A percentile compares a stretch with the other conserved stretches of the same genome.
Conservation (phyloP, 305 asterid genomes). For the Ajuga reptans region DNA sequence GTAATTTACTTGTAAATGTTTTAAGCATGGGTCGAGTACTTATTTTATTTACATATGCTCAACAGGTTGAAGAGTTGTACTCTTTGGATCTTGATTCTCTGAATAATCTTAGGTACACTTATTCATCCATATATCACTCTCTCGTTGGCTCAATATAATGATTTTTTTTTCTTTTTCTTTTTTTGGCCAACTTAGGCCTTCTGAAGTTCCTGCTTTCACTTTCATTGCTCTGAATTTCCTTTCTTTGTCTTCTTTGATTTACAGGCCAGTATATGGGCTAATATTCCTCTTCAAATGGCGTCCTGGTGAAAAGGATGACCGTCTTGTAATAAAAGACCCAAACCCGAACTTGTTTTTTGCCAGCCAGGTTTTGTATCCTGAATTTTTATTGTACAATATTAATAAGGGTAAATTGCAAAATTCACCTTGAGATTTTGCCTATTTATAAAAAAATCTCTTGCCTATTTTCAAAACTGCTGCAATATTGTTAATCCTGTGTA, state of each 20-base stretch:
- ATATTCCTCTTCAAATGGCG: constrained; percentile 98
- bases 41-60: constrained; percentile 23
- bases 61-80: constrained; percentile 94
- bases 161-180: neutral
- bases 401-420: neutral
- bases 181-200: neutral
- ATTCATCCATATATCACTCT: neutral
- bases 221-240: neutral
- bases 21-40: constrained; percentile 8
- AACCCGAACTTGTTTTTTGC: constrained; percentile 86
- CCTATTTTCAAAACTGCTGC: no score
- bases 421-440: neutral
- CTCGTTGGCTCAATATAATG: neutral
- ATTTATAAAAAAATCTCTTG: neutral
- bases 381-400: neutral
- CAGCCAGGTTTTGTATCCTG: constrained; percentile 59
- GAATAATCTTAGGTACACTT: constrained; percentile 57
- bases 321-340: constrained; percentile 78
- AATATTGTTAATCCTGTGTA: neutral
- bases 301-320: constrained; percentile 87
- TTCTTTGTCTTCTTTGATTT: constrained; percentile 17
- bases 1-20: constrained; percentile 3
- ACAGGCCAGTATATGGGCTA: constrained; percentile 85
- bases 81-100: constrained; percentile 85
- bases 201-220: neutral